Evolutionary conservation across 2,329 filamentous ascomycete species (phyloP).

Genomic region (Emergomyces pasteurianus): DNA sequence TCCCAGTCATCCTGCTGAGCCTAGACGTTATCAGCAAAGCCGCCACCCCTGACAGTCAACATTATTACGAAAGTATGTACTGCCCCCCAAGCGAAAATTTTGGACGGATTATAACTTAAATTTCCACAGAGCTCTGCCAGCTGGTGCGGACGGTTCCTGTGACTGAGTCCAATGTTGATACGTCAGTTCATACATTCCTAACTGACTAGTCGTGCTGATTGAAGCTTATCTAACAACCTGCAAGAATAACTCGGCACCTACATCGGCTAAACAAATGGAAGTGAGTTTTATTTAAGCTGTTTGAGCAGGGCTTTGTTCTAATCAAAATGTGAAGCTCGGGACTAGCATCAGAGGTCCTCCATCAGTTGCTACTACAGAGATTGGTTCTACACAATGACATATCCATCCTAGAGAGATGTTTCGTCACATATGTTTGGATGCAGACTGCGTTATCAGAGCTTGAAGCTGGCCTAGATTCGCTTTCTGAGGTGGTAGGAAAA

Average conservation of each 20-base stretch:
- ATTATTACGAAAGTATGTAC: conserved; percentile 31
- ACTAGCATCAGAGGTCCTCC: conserved; percentile 40
- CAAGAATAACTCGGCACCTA: conserved; percentile 51
- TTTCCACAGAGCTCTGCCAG: conserved; percentile 39
- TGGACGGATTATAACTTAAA: background rate
- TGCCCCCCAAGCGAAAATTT: background rate
- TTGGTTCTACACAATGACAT: conserved; percentile 39
- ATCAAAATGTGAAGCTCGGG: conserved; percentile 18
- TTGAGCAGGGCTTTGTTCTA: conserved; percentile 4
- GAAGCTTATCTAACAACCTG: background rate
- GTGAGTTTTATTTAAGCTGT: conserved; percentile 33
- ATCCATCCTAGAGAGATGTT: conserved; percentile 55
- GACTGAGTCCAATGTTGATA: conserved; percentile 52
- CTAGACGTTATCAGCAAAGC: conserved; percentile 50
- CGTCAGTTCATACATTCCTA: conserved; percentile 23
- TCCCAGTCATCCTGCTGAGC: conserved; percentile 54
- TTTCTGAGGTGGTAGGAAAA: conserved; percentile 9
- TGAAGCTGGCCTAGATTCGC: conserved; percentile 23
- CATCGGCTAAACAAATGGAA: conserved; percentile 49
- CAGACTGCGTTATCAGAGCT: conserved; percentile 37
- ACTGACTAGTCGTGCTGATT: background rate
- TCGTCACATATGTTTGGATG: conserved; percentile 59
- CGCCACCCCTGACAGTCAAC: conserved; percentile 22
- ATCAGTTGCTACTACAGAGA: conserved; percentile 50
- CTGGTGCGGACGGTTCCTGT: conserved; percentile 51